Conservation (phyloP, 306 rosid species). For the Senna siamea region DNA sequence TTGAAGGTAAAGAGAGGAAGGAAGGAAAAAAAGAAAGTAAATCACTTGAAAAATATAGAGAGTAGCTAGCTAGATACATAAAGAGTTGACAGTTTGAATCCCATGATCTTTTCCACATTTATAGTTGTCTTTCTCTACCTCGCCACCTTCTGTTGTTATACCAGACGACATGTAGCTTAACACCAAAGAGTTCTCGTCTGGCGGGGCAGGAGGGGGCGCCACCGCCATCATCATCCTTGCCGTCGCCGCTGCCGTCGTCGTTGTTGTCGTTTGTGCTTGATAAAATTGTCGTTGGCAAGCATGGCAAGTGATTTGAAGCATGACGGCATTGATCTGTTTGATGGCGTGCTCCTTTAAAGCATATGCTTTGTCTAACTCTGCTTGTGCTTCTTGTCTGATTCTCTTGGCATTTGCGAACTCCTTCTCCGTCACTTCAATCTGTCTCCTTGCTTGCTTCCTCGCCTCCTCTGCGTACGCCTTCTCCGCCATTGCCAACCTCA, state of each 20-base stretch:
- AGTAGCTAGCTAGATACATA: slow-evolving; percentile 1
- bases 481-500: slow-evolving; percentile 83
- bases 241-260: not conserved
- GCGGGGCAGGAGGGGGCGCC: too few relatives aligned
- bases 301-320: slow-evolving; percentile 89
- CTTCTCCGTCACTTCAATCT: slow-evolving; percentile 76
- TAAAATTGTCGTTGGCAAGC: slow-evolving; percentile 67
- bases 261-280: slow-evolving; percentile 36
- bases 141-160: slow-evolving; percentile 60
- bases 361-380: slow-evolving; percentile 76
- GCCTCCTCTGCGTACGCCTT: slow-evolving; percentile 85
- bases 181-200: slow-evolving; percentile 59
- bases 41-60: not conserved
- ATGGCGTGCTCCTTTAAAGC: slow-evolving; percentile 73
- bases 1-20: not conserved
- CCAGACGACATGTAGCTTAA: slow-evolving; percentile 74
- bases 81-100: slow-evolving; percentile 37
- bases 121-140: slow-evolving; percentile 46
- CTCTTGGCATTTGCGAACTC: slow-evolving; percentile 87
- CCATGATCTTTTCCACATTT: too few relatives aligned
- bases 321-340: slow-evolving; percentile 71
- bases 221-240: too few relatives aligned
- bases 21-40: not conserved
- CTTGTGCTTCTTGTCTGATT: slow-evolving; percentile 79
- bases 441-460: slow-evolving; percentile 69